Evolutionary conservation across 768 basidiomycete species (phyloP), one percentile per base, ranked within the genome.

Genomic region (Termitomyces sp.): DNA sequence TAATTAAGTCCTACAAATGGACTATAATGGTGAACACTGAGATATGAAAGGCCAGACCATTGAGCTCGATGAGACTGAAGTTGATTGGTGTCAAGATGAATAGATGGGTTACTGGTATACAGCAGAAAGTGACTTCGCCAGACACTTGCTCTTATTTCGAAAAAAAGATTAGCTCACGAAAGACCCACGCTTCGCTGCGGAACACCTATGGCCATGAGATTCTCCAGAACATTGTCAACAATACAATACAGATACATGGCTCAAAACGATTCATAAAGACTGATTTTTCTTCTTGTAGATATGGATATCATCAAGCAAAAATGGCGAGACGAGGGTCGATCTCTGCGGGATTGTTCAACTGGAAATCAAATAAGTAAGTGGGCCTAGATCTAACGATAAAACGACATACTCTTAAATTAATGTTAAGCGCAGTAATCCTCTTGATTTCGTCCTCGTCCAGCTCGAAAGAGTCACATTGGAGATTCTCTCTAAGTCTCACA

Each of bases 261-360:
- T 56, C n/a, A 37, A 7, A 32, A 54, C 15, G n/a, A 50, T 17
- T 20, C 29, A 32, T 20, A 7, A 38, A 50, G 34, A 36, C 17
- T 37, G n/a, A 50, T 34, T n/a, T 12, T 46, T 54, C 32, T 5
- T 29, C 34, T 25, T 25, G 25, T 25, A 20, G 31, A 38, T 38
- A 40, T 36, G 63, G 31, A 37, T 36, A 63, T 42, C 17, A 10
- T 81, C 74, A 92, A 34, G 87, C 89, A 70, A 91, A 92, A 66
- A 92, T 89, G 7, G 76, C 82, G 60, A 91, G 68, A 40, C 84
- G 80, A 57, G 82, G 75, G 65, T 91, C 86, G 45, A 91, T 86
- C 25, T 83, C 83, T 42, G 72, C 81, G 8, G 91, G 91, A 72
- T 92, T 76, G 73, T 91, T 91, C 69, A 90, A 67, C 88, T 90